Evolutionary conservation across 2,329 filamentous ascomycete genomes (phyloP).

Genomic region (Talaromyces sp.): DNA sequence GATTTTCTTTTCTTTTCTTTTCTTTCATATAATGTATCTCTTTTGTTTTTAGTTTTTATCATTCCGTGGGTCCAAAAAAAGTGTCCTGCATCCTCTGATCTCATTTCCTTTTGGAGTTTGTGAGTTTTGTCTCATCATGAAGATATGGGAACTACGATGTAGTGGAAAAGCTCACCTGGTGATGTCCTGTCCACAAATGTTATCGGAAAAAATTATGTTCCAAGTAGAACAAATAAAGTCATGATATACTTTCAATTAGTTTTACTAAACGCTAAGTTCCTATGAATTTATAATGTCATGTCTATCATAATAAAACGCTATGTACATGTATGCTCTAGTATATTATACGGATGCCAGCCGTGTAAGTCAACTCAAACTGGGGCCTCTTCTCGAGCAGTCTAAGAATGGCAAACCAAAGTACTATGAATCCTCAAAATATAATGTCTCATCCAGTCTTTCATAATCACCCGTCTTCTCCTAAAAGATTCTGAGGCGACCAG

Average conservation of each 20-base stretch:
- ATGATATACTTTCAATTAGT: not conserved
- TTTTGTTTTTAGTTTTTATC: not conserved
- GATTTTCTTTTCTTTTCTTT: conserved; percentile 8
- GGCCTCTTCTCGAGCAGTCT: too few species aligned
- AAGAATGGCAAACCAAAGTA: too few species aligned
- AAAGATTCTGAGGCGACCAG: conserved; percentile 57
- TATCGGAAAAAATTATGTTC: not conserved
- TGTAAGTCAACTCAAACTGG: not conserved
- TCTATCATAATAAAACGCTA: not conserved
- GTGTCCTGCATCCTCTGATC: not conserved
- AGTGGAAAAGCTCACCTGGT: not conserved
- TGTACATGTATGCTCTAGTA: not conserved
- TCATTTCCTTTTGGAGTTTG: conserved; percentile 1
- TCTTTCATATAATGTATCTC: conserved; percentile 17
- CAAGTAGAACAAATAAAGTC: not conserved
- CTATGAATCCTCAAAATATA: not conserved
- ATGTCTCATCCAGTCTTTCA: not conserved
- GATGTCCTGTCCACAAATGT: conserved; percentile 1
- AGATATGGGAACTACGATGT: not conserved
- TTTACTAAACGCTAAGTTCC: not conserved
- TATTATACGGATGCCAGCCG: too few species aligned
- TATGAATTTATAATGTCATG: not conserved
- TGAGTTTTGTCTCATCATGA: not conserved
- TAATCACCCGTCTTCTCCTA: conserved; percentile 38
- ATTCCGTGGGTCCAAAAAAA: not conserved